Conservation (phyloP, 192 early-diverging fungal genomes). For the Lobosporangium transversale region DNA sequence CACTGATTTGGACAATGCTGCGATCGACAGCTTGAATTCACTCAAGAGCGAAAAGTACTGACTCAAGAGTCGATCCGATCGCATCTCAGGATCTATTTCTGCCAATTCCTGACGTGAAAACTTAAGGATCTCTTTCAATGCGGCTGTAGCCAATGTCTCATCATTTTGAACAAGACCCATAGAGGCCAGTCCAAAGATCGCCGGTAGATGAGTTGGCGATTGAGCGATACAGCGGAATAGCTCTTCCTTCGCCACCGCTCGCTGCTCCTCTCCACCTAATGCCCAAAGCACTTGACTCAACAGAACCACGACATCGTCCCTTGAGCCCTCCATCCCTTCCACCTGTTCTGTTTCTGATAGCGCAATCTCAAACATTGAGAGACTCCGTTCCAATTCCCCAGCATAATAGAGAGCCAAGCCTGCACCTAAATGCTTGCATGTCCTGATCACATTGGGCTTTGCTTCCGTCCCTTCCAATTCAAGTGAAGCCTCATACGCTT, state of each 20-base stretch:
- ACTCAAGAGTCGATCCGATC: conserved; percentile 34
- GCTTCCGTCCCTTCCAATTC: conserved; percentile 25
- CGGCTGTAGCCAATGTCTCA: conserved; percentile 66
- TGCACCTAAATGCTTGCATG: conserved; percentile 66
- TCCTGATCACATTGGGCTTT: conserved; percentile 14
- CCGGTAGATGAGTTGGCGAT: conserved; percentile 64
- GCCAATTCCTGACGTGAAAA: conserved; percentile 55
- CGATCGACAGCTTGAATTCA: conserved; percentile 49
- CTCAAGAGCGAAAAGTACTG: conserved; percentile 38
- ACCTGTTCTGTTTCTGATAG: conserved; percentile 61
- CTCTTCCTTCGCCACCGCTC: conserved; percentile 80
- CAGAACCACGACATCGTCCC: conserved; percentile 74
- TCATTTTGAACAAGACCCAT: conserved; percentile 75
- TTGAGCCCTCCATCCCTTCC: conserved; percentile 54
- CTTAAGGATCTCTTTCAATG: conserved; percentile 74
- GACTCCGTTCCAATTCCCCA: conserved; percentile 69
- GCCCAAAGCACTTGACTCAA: conserved; percentile 93
- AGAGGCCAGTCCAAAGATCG: conserved; percentile 74
- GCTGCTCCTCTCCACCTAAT: conserved; percentile 80
- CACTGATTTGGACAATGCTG: conserved; percentile 53
- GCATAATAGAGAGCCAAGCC: conserved; percentile 84
- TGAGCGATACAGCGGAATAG: conserved; percentile 73
- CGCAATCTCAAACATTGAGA: conserved; percentile 79
- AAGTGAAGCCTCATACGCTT: conserved; percentile 58
- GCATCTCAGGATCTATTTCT: conserved; percentile 44